Conservation (phyloP, 2,329 filamentous ascomycete species). For the Dichotomopilus funicola region DNA sequence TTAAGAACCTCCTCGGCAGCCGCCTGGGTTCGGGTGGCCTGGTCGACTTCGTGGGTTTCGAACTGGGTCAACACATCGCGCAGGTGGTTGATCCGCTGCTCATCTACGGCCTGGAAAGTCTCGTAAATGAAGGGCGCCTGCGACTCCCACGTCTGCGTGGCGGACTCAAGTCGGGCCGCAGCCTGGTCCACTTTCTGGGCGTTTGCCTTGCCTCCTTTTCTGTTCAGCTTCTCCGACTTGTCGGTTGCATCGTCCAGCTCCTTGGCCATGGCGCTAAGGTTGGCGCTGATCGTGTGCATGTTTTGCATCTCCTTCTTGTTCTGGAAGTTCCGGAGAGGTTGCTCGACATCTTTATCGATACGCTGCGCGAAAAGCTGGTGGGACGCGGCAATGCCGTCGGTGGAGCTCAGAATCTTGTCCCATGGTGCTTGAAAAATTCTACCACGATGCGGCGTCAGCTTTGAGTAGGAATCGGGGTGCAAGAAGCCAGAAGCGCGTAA, state of each 20-base stretch:
- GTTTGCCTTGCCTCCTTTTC: conserved; percentile 70
- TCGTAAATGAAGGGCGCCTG: conserved; percentile 95
- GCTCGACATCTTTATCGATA: conserved; percentile 84
- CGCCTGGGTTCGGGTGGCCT: conserved; percentile 67
- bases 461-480: not conserved
- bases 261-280: conserved; percentile 72
- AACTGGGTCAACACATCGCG: conserved; percentile 88
- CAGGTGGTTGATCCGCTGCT: conserved; percentile 80
- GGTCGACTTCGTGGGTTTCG: conserved; percentile 86
- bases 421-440: conserved; percentile 89
- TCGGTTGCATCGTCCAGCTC: conserved; percentile 80
- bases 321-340: conserved; percentile 70
- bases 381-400: conserved; percentile 73
- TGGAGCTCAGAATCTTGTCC: conserved; percentile 76
- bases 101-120: conserved; percentile 82
- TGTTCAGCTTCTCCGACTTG: conserved; percentile 75
- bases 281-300: conserved; percentile 74
- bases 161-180: conserved; percentile 64
- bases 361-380: conserved; percentile 74
- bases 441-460: conserved; percentile 10
- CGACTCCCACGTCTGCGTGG: conserved; percentile 83
- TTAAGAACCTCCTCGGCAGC: conserved; percentile 76
- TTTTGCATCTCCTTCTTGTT: conserved; percentile 70
- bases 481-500: conserved; percentile 13
- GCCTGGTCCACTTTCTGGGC: conserved; percentile 72